Evolutionary conservation across 1,284 basidiomycete genomes (phyloP).

Genomic region (Cryptococcus hybrid): DNA sequence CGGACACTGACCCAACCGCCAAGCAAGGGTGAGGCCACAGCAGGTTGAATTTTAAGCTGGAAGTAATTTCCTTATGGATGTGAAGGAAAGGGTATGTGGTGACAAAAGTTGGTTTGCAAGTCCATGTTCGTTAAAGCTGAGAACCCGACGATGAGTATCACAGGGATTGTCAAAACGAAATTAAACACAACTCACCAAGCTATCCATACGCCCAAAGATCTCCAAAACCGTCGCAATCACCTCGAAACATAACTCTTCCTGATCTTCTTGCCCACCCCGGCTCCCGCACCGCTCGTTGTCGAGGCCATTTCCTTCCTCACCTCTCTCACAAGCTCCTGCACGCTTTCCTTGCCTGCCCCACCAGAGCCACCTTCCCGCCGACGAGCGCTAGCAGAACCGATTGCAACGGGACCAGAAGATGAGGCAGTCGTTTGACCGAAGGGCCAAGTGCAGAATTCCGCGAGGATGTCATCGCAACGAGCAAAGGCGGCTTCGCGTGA

Average conservation of each 20-base stretch:
- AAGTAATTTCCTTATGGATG: background rate
- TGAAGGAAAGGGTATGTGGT: background rate
- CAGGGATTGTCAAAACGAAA: background rate
- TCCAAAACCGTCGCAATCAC: slow-evolving; percentile 85
- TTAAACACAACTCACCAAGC: slow-evolving; percentile 55
- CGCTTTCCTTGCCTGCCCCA: slow-evolving; percentile 58
- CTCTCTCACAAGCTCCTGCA: slow-evolving; percentile 75
- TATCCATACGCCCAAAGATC: slow-evolving; percentile 84
- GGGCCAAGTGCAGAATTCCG: slow-evolving; percentile 86
- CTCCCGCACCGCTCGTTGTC: slow-evolving; percentile 49
- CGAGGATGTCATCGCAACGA: slow-evolving; percentile 85
- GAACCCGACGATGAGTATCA: background rate
- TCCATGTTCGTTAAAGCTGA: background rate
- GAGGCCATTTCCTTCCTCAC: slow-evolving; percentile 66
- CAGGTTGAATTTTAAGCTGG: too few species aligned
- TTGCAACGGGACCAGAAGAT: slow-evolving; percentile 35
- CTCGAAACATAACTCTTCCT: slow-evolving; percentile 81
- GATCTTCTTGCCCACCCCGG: slow-evolving; percentile 63
- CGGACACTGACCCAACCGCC: too few species aligned
- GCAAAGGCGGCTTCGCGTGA: slow-evolving; percentile 86
- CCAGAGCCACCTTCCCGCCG: slow-evolving; percentile 46
- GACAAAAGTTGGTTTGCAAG: background rate
- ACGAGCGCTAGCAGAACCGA: slow-evolving; percentile 38
- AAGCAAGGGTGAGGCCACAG: too few species aligned
- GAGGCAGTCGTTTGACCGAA: slow-evolving; percentile 58